These are phyloP conservation scores for Mycosarcoma mackinlayi DNA, from an alignment of 1,284 basidiomycete genomes.

Conservation along the genomic window DNA sequence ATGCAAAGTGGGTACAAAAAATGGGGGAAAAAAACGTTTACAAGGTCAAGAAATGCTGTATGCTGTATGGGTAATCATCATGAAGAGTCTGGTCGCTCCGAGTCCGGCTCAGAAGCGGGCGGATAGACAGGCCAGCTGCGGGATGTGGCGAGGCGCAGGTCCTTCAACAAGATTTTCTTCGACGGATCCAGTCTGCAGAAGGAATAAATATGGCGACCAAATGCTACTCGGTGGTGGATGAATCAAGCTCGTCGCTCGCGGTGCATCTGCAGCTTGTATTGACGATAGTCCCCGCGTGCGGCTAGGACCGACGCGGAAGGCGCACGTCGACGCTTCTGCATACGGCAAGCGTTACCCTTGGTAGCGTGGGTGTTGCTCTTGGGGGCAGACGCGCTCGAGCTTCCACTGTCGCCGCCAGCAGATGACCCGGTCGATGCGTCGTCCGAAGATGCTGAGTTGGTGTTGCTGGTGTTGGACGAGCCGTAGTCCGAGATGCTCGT, in stretches of 20 bases:
- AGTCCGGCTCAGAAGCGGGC: constrained; percentile 1
- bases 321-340: constrained; percentile 32
- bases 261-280: constrained; percentile 10
- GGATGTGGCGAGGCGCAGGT: neutral
- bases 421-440: neutral
- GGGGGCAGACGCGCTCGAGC: constrained; percentile 1
- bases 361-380: constrained; percentile 13
- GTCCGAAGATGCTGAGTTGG: neutral
- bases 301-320: constrained; percentile 21
- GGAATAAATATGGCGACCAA: neutral
- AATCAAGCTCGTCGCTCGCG: constrained; percentile 7
- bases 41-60: too few species aligned
- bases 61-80: too few species aligned
- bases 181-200: constrained; percentile 8
- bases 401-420: neutral
- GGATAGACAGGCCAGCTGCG: constrained; percentile 3
- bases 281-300: constrained; percentile 21
- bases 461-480: neutral
- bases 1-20: too few species aligned
- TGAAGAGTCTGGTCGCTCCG: too few species aligned
- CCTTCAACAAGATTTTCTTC: neutral
- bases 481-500: too few species aligned
- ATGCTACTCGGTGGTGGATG: neutral
- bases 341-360: constrained; percentile 14
- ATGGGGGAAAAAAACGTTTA: too few species aligned